Percentiles rank a stretch among this genome's conserved stretches.
Evolutionary conservation across 176 grass and related monocot species (phyloP).

Genomic region (Juncus inflexus): DNA sequence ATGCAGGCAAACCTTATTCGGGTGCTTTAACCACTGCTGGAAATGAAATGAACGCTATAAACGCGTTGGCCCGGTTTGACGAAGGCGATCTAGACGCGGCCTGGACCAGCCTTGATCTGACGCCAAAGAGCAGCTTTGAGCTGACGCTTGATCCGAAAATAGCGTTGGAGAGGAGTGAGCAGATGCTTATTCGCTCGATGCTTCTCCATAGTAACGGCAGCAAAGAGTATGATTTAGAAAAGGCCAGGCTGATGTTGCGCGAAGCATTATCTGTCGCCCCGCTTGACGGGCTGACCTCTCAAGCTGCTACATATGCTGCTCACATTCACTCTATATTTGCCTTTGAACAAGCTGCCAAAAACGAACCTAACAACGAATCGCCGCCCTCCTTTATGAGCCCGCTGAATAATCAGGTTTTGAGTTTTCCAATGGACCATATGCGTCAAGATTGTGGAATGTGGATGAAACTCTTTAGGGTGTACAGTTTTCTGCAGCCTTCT

Average conservation of each 20-base stretch:
- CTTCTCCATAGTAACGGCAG: slow-evolving; percentile 49
- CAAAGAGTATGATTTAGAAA: slow-evolving; percentile 51
- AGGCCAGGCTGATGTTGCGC: slow-evolving; percentile 78
- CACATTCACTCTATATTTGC: slow-evolving; percentile 85
- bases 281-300: slow-evolving; percentile 58
- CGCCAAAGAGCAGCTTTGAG: slow-evolving; percentile 80
- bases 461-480: slow-evolving; percentile 85
- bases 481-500: slow-evolving; percentile 52
- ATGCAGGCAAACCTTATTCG: slow-evolving; percentile 95
- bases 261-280: slow-evolving; percentile 82
- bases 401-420: slow-evolving; percentile 47
- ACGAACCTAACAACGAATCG: slow-evolving; percentile 34
- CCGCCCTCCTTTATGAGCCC: slow-evolving; percentile 43
- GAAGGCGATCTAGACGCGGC: slow-evolving; percentile 76
- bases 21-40: slow-evolving; percentile 84
- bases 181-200: slow-evolving; percentile 91
- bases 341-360: slow-evolving; percentile 64
- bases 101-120: slow-evolving; percentile 91
- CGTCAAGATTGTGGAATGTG: slow-evolving; percentile 90
- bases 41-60: slow-evolving; percentile 86
- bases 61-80: slow-evolving; percentile 86
- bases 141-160: slow-evolving; percentile 84
- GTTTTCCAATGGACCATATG: slow-evolving; percentile 39
- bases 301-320: slow-evolving; percentile 57
- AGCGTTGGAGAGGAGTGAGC: slow-evolving; percentile 89